Evolutionary conservation across 495 filamentous ascomycete genomes (phyloP).

Genomic region (Cetradonia linearis): DNA sequence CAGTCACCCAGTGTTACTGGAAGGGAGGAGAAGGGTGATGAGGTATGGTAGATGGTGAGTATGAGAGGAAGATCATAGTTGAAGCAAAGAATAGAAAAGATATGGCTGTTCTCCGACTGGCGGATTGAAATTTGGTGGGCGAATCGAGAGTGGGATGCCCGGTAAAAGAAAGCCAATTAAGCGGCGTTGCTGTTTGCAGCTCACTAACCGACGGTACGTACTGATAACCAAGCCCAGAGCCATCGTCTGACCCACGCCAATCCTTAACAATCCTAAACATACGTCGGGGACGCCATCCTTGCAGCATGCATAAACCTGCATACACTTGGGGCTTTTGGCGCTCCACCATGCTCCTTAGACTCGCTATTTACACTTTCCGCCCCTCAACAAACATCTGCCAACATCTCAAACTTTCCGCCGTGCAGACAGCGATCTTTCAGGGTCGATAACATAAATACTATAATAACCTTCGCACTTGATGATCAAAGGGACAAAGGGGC

Average conservation of each 20-base stretch:
- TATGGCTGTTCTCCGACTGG: slow-evolving; percentile 2
- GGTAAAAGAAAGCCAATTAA: slow-evolving; percentile 7
- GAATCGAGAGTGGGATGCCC: slow-evolving; percentile 6
- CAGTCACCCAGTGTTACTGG: background rate
- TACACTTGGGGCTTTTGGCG: slow-evolving; percentile 7
- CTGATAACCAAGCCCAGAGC: slow-evolving; percentile 1
- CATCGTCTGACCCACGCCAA: slow-evolving; percentile 2
- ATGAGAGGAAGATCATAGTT: background rate
- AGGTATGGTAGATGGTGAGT: background rate
- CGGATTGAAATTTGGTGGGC: slow-evolving; percentile 3
- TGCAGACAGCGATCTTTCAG: background rate
- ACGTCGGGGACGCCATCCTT: slow-evolving; percentile 1
- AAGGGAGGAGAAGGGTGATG: background rate
- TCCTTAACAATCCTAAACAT: background rate
- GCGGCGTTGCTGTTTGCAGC: background rate
- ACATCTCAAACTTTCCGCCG: background rate
- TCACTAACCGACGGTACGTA: background rate
- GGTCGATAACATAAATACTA: background rate
- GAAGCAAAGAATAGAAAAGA: background rate
- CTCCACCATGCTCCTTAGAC: background rate
- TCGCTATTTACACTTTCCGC: background rate
- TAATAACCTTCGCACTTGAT: too few relatives aligned
- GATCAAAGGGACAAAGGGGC: background rate
- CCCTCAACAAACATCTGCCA: slow-evolving; percentile 7
- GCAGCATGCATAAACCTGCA: background rate